Base-by-base conservation (phyloP, 345 rosid species). In the Syzygium grande region DNA sequence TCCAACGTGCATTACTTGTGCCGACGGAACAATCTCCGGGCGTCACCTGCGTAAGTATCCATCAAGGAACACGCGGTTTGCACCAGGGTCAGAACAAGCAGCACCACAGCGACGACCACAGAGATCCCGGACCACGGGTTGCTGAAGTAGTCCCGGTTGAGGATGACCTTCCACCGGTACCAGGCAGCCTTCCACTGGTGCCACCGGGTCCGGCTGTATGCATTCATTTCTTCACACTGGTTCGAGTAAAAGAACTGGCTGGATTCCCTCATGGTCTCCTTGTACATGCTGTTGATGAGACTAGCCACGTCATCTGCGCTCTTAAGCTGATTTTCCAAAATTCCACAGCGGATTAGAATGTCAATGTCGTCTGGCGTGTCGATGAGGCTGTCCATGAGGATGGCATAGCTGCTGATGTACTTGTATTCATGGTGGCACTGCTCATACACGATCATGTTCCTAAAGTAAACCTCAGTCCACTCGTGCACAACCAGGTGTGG, bases 391-490 rank as follows among this genome's bases (percentile, higher is more conserved):
- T 88, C 89, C 89, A 88, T 84, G 68, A 88, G 84, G 56, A 88
- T 7, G 43, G 84, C 53, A 49, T 89, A 89, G 61, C 88, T 84
- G 88, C 86, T 86, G 56, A 89, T 52, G 88, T 89, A 86, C 86
- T 63, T 89, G 49, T 86, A 30, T 9, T 52, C 49, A 25, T 78
- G 87, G 85, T 85, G 88, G 84, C 91, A 86, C 79, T 92, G 92
- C 86, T 92, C 93, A 41, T 68, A 92, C 15, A 89, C 91, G 5
- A 91, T 88, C 52, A 92, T 87, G 84, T 91, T 92, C 25, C 91
- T 84, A 11, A 89, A 78, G 68, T 88, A 80, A 3, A 90, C 51
- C 51, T 89, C 92, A 8, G 91, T 90, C 16, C 87, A 84, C 43
- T 87, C 90, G 17, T 92, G 89, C 58, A 91, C 84, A 19, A 58